A percentile compares a stretch with the other conserved stretches of the same genome.
phyloP scores from a whole-genome alignment of 768 basidiomycete genomes.

The Boletus huronensis region DNA sequence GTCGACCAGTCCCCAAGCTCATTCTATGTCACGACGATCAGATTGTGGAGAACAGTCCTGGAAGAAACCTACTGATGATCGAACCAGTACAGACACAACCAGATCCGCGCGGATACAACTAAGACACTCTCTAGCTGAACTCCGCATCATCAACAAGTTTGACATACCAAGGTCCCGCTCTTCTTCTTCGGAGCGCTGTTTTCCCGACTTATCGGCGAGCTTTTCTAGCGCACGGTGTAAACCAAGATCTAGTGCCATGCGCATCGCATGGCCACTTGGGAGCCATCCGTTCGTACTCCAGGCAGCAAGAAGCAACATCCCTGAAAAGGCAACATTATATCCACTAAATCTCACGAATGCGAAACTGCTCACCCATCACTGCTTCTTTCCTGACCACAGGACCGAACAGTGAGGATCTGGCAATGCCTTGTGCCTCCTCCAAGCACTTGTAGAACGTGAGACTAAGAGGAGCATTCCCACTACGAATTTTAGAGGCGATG shows the following conservation, averaged over 20 bases:
- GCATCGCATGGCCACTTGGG: conserved; percentile 92
- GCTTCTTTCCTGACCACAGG: conserved; percentile 94
- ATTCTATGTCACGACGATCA: conserved; percentile 48
- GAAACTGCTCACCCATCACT: conserved; percentile 65
- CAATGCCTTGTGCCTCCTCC: conserved; percentile 95
- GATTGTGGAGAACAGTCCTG: neutral
- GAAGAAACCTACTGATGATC: conserved; percentile 76
- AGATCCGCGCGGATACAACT: conserved; percentile 92
- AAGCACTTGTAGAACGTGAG: conserved; percentile 87
- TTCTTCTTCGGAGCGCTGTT: conserved; percentile 70
- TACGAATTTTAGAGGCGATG: conserved; percentile 87
- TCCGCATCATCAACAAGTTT: neutral
- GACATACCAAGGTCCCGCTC: conserved; percentile 78
- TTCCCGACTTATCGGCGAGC: conserved; percentile 67
- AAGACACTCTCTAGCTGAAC: conserved; percentile 8
- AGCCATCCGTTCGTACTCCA: conserved; percentile 96
- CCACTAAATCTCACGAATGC: conserved; percentile 1
- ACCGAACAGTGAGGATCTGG: conserved; percentile 88
- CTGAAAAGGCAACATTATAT: conserved; percentile 36
- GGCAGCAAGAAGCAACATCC: conserved; percentile 87
- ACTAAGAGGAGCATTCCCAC: conserved; percentile 81
- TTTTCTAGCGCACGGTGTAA: conserved; percentile 91
- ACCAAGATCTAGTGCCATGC: conserved; percentile 93
- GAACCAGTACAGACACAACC: conserved; percentile 95
- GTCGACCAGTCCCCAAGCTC: conserved; percentile 89